These are phyloP conservation scores for Cutaneotrichosporon arboriforme DNA, from an alignment of 1,284 basidiomycete genomes.

Conservation along the genomic window DNA sequence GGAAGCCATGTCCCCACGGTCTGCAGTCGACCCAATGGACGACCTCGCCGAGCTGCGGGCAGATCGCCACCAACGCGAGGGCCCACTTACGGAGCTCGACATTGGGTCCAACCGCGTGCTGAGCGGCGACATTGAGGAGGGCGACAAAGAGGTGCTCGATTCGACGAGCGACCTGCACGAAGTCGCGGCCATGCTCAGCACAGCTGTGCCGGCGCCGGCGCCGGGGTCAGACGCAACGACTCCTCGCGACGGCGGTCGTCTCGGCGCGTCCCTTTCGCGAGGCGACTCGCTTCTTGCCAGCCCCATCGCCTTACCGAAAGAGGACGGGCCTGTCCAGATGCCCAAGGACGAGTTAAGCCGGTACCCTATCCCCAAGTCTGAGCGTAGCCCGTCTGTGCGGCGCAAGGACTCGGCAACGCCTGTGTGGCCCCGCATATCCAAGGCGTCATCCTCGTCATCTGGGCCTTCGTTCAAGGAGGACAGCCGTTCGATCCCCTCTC, in stretches of 20 bases:
- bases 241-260: background rate
- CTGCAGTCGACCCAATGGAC: constrained; percentile 1
- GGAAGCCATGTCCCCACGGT: no score
- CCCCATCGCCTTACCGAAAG: constrained; percentile 20
- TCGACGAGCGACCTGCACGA: background rate
- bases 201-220: constrained; percentile 9
- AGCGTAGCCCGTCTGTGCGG: no score
- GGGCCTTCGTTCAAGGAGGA: no score
- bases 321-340: no score
- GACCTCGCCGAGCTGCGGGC: background rate
- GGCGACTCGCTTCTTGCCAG: constrained; percentile 23
- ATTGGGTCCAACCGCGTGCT: constrained; percentile 4
- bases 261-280: no score
- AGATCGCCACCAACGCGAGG: background rate
- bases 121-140: background rate
- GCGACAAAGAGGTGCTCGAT: background rate
- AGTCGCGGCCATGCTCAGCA: constrained; percentile 4
- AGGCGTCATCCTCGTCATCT: no score
- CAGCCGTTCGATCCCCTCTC: no score
- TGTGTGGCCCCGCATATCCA: no score
- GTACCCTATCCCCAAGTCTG: no score
- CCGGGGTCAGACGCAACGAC: constrained; percentile 1
- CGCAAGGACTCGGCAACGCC: no score
- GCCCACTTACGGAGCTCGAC: background rate
- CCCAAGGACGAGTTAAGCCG: no score